Conservation (phyloP, 164 flowering plant species). For the Chimonanthus salicifolius region DNA sequence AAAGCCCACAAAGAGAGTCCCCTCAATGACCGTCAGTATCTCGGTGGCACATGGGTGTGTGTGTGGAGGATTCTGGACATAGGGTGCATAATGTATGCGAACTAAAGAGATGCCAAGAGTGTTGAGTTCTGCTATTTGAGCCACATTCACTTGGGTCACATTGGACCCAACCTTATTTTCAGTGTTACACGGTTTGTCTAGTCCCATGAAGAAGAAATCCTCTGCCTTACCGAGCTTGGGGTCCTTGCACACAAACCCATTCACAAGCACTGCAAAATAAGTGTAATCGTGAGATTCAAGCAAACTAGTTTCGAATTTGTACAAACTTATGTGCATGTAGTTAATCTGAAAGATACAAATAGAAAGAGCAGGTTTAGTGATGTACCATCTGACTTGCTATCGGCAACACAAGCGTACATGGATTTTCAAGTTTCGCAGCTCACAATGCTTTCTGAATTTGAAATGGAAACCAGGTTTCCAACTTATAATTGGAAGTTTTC, state of each 20-base stretch:
- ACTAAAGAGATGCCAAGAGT: not conserved
- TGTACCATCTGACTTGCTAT: not conserved
- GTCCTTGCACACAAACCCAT: not conserved
- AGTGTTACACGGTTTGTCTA: not conserved
- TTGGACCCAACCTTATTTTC: not conserved
- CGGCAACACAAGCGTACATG: not conserved
- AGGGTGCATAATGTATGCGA: not conserved
- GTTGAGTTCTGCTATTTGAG: not conserved
- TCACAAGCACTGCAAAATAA: not conserved
- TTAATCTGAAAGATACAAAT: too few relatives aligned
- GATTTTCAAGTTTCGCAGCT: too few relatives aligned
- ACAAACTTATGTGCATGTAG: too few relatives aligned
- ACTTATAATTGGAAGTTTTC: too few relatives aligned
- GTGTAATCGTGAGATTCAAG: not conserved
- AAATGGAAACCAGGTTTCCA: too few relatives aligned
- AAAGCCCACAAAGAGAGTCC: not conserved
- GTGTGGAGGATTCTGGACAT: not conserved
- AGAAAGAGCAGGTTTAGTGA: too few relatives aligned
- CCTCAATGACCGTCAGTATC: not conserved
- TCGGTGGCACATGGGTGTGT: not conserved
- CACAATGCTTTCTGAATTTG: too few relatives aligned
- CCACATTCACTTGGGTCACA: not conserved
- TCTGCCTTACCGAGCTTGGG: not conserved
- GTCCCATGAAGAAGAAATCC: not conserved
- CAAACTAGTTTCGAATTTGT: too few relatives aligned